Base-by-base conservation (phyloP, 2,329 filamentous ascomycete genomes). In the Aspergillus puulaauensis region DNA sequence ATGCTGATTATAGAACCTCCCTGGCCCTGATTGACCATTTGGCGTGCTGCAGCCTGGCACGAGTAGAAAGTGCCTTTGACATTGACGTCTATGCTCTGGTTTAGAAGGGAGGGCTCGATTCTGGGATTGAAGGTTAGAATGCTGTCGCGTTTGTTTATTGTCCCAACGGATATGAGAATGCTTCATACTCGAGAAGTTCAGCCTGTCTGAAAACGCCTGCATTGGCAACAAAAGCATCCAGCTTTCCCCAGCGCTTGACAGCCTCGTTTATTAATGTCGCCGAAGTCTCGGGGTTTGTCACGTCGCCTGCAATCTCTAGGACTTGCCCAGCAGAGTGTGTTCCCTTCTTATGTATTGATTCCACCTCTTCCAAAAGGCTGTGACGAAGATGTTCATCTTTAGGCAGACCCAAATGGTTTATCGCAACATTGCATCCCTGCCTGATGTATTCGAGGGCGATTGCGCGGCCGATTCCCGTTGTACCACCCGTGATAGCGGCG, bases 1-100 rank as follows among this genome's bases (percentile, higher is more conserved):
- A 77, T 72, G 1, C 72, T 74, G 37, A 77, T 93, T 68, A 96
- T 95, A 67, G 85, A 88, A 33, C 92, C 92, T 14, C 91, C 90
- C 0, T 84, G 85, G 2, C 80, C 77, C 66, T 90, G 79, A 0
- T 96, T 76, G 0, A 88, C 86, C 89, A 96, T 95, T 71, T 95
- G 90, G 3, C 87, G 84, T 2, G 90, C 91, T 2, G 91, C 92
- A 0, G 91, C 90, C 79, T 96, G 92, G 23, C 90, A 88, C 35
- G 90, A 83, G 78, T 92, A 93, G 78, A 96, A 96, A n/a, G 91
- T 90, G 43, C 92, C 92, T 64, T 89, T 86, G 64, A 96, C 86
- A 75, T 96, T 96, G 49, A 90, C 93, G 39, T 83, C 80, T 41
- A 96, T 79, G 3, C 91, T 96, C 52, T 81, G 80, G 60, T 83